Evolutionary conservation across 2,329 filamentous ascomycete genomes (phyloP).

Genomic region (Penicillium occitanis): DNA sequence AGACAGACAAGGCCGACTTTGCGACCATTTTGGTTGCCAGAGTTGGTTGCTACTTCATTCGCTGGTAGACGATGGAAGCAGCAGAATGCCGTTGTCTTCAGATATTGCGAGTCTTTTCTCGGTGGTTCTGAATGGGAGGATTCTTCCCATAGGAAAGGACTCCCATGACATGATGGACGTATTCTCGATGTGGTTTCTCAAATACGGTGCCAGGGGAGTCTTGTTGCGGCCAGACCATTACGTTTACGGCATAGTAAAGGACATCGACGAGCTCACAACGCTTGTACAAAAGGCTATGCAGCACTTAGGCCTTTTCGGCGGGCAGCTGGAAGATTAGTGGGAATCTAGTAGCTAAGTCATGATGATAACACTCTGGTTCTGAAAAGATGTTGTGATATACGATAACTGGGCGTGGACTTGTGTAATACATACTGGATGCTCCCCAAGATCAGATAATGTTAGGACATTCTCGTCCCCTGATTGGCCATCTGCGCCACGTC

Average conservation of each 20-base stretch:
- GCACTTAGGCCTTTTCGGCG: too few species aligned
- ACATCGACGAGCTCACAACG: neutral
- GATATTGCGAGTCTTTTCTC: neutral
- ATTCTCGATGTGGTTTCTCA: neutral
- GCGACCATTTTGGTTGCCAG: too few species aligned
- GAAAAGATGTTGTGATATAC: too few species aligned
- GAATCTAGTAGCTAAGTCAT: too few species aligned
- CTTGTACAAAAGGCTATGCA: neutral
- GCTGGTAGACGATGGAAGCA: neutral
- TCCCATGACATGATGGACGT: neutral
- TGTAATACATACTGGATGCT: too few species aligned
- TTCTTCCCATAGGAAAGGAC: neutral
- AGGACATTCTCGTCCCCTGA: too few species aligned
- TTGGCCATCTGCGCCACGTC: too few species aligned
- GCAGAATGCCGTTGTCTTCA: neutral
- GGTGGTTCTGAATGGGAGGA: neutral
- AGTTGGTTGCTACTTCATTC: neutral
- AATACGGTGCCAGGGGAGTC: neutral
- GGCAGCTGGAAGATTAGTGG: too few species aligned
- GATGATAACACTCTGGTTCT: too few species aligned
- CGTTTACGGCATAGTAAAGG: conserved; percentile 4
- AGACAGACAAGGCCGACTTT: too few species aligned
- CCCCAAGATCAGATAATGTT: too few species aligned
- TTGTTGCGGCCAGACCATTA: conserved; percentile 11
- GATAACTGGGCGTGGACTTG: too few species aligned